phyloP scores from a whole-genome alignment of 2,329 filamentous ascomycete species.

The Colletotrichum musae region DNA sequence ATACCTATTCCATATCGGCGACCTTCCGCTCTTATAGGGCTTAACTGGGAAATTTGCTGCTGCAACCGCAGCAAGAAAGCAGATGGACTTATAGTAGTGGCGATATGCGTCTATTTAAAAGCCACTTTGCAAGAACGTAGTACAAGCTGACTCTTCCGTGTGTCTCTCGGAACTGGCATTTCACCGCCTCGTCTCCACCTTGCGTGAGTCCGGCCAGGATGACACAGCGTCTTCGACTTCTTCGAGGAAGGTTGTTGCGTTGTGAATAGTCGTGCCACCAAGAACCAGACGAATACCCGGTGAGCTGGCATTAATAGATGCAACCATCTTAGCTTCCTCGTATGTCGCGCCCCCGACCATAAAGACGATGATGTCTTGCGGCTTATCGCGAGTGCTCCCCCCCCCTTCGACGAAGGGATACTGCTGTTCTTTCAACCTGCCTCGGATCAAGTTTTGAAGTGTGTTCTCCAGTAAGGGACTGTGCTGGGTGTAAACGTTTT shows the following conservation, averaged over 20 bases:
- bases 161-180: too few relatives aligned
- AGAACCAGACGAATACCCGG: conserved; percentile 92
- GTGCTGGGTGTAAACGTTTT: conserved; percentile 99
- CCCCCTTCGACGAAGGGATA: conserved; percentile 96
- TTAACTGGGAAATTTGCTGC: too few relatives aligned
- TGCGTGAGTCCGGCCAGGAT: conserved; percentile 81
- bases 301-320: conserved; percentile 92
- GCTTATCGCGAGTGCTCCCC: conserved; percentile 90
- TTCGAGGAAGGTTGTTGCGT: conserved; percentile 88
- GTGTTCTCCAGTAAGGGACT: conserved; percentile 90
- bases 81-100: too few relatives aligned
- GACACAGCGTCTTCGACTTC: conserved; percentile 92
- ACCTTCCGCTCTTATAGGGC: too few relatives aligned
- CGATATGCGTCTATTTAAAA: too few relatives aligned
- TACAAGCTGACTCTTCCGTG: too few relatives aligned
- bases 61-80: too few relatives aligned
- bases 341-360: conserved; percentile 95
- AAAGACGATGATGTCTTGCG: conserved; percentile 96
- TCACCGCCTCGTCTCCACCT: conserved; percentile 44
- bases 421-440: conserved; percentile 85
- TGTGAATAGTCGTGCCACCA: conserved; percentile 90
- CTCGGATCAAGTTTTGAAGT: conserved; percentile 93
- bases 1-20: too few relatives aligned
- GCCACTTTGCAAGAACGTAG: too few relatives aligned
- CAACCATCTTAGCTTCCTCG: conserved; percentile 96